Base-by-base conservation (phyloP, 2,329 filamentous ascomycete genomes). In the Ascochyta lentis region DNA sequence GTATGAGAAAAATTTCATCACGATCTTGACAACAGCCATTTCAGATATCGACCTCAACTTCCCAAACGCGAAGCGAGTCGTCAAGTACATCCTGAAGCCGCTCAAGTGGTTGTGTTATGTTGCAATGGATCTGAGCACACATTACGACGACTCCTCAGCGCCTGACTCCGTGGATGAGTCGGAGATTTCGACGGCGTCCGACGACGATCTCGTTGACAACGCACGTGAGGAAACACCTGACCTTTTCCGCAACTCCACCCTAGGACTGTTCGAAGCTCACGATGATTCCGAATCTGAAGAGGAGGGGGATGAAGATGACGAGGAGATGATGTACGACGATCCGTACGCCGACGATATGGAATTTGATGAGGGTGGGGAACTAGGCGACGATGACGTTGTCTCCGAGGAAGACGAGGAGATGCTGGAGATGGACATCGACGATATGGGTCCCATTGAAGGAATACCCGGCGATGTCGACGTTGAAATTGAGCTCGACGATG, bases 1-100 rank as follows among this genome's bases (percentile, higher is more conserved):
- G 95, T 98, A 96, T 68, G 95, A 99, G 78, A 99, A 98, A 79
- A 92, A 96, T 52, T 96, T 95, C 73, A 88, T 98, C 58, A 86
- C 90, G 23, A 90, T 94, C 43, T 79, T 99, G 56, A 98, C 95
- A 2, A 86, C 88, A 12, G 96, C 96, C 1, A 93, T 99, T 66
- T 92, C 95, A 16, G 96, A 99, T 68, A 89, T 99, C 56, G 95
- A 97, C 72, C 85, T 99, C 58, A 96, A 96, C 65, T 97, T 96
- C 76, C 93, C 94, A 0, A 89, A 91, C 24, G 91, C 96, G 15
- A 96, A 96, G 79, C 87, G 93, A 42, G 93, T 93, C 13, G 92
- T 99, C 69, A 99, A 98, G 78, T 96, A 96, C 75, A 96, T 99
- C 49, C 82, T 99, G 41, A 89, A 91, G 34, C 94, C 96, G 3